Base-by-base conservation (phyloP, 2,329 filamentous ascomycete genomes). In the Penicillium freii region DNA sequence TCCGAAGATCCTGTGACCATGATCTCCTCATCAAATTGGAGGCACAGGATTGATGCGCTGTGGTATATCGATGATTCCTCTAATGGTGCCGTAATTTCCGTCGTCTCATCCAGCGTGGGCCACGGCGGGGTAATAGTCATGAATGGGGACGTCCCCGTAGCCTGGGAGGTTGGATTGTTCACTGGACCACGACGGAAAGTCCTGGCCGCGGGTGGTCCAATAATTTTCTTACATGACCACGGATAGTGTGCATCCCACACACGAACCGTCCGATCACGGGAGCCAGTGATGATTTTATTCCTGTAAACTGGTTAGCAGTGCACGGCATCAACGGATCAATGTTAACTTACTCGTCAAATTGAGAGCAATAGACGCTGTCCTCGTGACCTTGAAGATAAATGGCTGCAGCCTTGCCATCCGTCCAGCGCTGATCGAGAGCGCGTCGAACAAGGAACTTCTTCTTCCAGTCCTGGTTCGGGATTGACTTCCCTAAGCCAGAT, bases 1-100 rank as follows among this genome's bases (percentile, higher is more conserved):
- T 99, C 94, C 0, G 92, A 97, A 8, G 92, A 97, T 50, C 94
- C 94, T 4, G 94, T 97, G 17, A 97, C 92, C 67, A 99, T 87
- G 62, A 97, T 96, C 46, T 89, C 82, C 51, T 94, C 87, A 70
- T 99, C 94, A 73, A 95, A 99, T 71, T 97, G 92, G 49, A 99
- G 82, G 73, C 94, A 99, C 21, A 99, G 82, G 60, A 99, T 96
- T 13, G 92, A 97, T 2, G 92, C 92, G 62, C 89, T 88, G 78
- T 99, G 94, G 74, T 92, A 91, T 17, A 74, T 67, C 11, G 46
- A 79, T 76, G 21, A 80, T 73, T 70, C 62, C 17, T 70, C 66
- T 36, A 70, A 54, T 7, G 64, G 67, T 19, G 65, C 59, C 15
- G 36, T 42, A 11, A 53, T 39, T 21, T 53, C 29, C 6, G 67